Evolutionary conservation across 2,329 filamentous ascomycete genomes (phyloP), one percentile per base, ranked within the genome.

Genomic region (Colletotrichum lindemuthianum): DNA sequence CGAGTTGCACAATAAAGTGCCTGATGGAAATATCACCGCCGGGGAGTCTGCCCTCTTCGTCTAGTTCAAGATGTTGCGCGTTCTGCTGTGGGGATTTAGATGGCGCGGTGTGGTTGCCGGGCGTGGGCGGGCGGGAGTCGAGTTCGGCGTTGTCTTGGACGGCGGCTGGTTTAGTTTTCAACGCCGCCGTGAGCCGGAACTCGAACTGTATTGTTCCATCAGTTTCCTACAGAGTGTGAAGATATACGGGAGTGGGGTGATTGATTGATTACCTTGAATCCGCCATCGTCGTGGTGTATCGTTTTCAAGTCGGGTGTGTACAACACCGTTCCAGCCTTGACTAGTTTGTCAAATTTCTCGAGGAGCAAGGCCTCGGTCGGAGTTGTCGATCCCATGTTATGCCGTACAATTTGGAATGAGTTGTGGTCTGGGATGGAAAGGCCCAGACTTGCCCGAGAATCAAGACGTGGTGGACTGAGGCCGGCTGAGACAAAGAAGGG

Each of bases 11-110:
- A 13, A 81, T 77, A 47, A 80, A 77, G n/a, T 78, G 78, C 0
- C 75, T 70, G 49, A 80, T 75, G 48, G 75, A 75, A 59, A 79
- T 79, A 63, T 80, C 81, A 67, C 84, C 79, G 43, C 77, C 76
- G 0, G 74, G 72, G 6, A 70, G 65, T 39, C 51, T 66, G 56
- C 63, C 63, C 10, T 51, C 59, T 0, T 32, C 48, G 11, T 65
- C 58, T 12, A 61, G 15, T 24, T 24, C 12, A 34, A 12, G 40
- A 61, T 41, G 50, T 11, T 13, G 47, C 34, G 11, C 34, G 4
- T 12, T 47, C 16, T 12, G 39, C 4, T 49, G 37, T 37, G 41
- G 41, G 15, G 5, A 8, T 34, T 41, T n/a, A 51, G 39, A 2
- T 33, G 9, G 9, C 15, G 13, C 15, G 2, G 43, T 15, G 16